Evolutionary conservation across 495 filamentous ascomycete genomes (phyloP), one percentile per base, ranked within the genome.

Genomic region (Parmelia sp.): DNA sequence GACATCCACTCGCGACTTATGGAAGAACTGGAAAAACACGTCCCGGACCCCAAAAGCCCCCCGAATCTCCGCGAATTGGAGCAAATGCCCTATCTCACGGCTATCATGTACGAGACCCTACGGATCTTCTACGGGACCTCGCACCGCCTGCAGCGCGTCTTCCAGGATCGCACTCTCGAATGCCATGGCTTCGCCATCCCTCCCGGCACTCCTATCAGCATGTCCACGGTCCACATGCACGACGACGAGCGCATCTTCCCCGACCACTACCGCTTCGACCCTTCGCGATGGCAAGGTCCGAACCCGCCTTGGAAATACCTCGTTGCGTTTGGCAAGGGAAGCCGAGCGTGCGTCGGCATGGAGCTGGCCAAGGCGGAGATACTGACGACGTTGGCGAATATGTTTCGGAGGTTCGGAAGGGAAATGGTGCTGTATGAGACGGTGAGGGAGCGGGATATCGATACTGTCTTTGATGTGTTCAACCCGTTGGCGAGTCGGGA

Each of bases 341-440:
- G 69, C 9, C 65, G 76, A n/a, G 62, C 57, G 27, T 78, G 76
- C 65, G 58, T 78, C 10, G 76, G 76, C 0, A 74, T 76, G 53
- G 73, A 76, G 25, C 66, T 85, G 21, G 82, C 77, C 0, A 74
- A 75, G 57, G 74, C 73, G 15, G 80, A 84, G 64, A 69, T 83
- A 51, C 76, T 78, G 58, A 70, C 79, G 33, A 71, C 67, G 5
- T n/a, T 84, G 1, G 75, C 77, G 44, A 75, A 67, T 15, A 56
- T 84, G 6, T 81, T 79, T 62, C 72, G 75, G 11, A 69, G 74
- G 4, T 81, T 79, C 59, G 74, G 67, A 21, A 11, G 57, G 8
- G 29, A 75, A 17, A 59, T 78, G 5, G 59, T 73, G 45, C 63
- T 79, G 44, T 72, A 65, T 40, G 65, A 79, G 17, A 68, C 55